Evolutionary conservation across 1,284 basidiomycete genomes (phyloP).

Genomic region (Apiotrichum sp.): DNA sequence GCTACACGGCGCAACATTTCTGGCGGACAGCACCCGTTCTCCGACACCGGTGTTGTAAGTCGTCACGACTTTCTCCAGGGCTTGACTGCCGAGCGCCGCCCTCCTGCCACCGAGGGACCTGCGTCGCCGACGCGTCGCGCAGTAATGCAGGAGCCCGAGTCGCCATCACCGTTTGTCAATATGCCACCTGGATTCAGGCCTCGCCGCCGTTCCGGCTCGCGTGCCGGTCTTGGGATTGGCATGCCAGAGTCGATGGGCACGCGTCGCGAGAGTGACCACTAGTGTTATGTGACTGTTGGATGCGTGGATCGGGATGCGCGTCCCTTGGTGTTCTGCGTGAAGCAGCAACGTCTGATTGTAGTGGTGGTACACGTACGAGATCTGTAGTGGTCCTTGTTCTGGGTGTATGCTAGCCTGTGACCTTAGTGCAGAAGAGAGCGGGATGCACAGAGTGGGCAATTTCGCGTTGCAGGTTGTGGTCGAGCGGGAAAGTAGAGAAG

Average conservation of each 20-base stretch:
- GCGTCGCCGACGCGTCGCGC: conserved; percentile 21
- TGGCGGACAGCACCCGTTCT: conserved; percentile 14
- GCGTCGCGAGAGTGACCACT: too few relatives aligned
- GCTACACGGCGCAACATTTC: conserved; percentile 17
- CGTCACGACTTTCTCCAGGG: conserved; percentile 36
- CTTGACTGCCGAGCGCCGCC: conserved; percentile 7
- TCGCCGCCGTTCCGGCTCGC: conserved; percentile 23
- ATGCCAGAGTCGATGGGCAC: conserved; percentile 1
- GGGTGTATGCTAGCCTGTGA: not conserved
- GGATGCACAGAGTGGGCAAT: too few relatives aligned
- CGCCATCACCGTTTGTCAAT: conserved; percentile 25
- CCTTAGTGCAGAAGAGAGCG: too few relatives aligned
- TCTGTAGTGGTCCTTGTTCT: not conserved
- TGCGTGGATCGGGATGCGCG: too few relatives aligned
- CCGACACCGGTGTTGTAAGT: conserved; percentile 20
- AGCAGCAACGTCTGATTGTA: too few relatives aligned
- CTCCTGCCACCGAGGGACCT: conserved; percentile 7
- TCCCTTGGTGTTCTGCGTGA: too few relatives aligned
- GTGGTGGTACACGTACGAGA: too few relatives aligned
- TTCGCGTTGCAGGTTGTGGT: too few relatives aligned
- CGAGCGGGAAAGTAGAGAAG: too few relatives aligned
- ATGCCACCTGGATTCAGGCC: too few relatives aligned
- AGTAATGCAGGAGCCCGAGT: conserved; percentile 22
- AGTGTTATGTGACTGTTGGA: not conserved
- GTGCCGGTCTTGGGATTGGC: conserved; percentile 16